Evolutionary conservation across 2,329 filamentous ascomycete species (phyloP).

Genomic region (Lachnellula arida): DNA sequence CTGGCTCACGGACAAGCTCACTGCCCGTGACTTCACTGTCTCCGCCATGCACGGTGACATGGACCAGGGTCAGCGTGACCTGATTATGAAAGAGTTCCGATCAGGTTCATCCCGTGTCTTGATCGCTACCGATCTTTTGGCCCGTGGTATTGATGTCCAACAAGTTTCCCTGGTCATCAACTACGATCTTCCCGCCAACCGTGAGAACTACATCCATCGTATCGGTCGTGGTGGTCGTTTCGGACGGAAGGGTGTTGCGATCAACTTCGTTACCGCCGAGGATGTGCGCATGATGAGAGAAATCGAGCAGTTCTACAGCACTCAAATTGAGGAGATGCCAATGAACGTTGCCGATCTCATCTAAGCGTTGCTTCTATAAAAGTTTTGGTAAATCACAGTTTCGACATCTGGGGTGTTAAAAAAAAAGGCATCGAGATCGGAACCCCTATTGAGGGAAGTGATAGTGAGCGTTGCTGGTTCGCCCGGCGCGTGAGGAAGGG

Average conservation of each 20-base stretch:
- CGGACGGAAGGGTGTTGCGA: constrained; percentile 99
- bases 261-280: constrained; percentile 99
- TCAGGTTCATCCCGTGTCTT: constrained; percentile 97
- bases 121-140: constrained; percentile 95
- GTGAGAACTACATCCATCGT: constrained; percentile 99
- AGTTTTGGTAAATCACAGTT: constrained; percentile 31
- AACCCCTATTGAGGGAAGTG: constrained; percentile 28
- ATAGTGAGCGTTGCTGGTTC: constrained; percentile 35
- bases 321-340: constrained; percentile 99
- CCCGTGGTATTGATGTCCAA: constrained; percentile 99
- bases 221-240: constrained; percentile 99
- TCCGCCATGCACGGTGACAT: constrained; percentile 99
- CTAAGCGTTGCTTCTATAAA: constrained; percentile 41
- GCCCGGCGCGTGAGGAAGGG: constrained; percentile 30
- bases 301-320: constrained; percentile 99
- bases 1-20: constrained; percentile 99
- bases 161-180: constrained; percentile 99
- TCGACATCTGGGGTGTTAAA: constrained; percentile 17
- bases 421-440: constrained; percentile 18
- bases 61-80: constrained; percentile 95
- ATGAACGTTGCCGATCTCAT: constrained; percentile 83
- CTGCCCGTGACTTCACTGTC: constrained; percentile 96
- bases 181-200: constrained; percentile 98
- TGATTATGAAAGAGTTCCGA: constrained; percentile 99
- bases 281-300: constrained; percentile 99